Evolutionary conservation across 1,139 yeast genomes (phyloP), one percentile per base, ranked within the genome.

Genomic region (Candida glucosophila): DNA sequence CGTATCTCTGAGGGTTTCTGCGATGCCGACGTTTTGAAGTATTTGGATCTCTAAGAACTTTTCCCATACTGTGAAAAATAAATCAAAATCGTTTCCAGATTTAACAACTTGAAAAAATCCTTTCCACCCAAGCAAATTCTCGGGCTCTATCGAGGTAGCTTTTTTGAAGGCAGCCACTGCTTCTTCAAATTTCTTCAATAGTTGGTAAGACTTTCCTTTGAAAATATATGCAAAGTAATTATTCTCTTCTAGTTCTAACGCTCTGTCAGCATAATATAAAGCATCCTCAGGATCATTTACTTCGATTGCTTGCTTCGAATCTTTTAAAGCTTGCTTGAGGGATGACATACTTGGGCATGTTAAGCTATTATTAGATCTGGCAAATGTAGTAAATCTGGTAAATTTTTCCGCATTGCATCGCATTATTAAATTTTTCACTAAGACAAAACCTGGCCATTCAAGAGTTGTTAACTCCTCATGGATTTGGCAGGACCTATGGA

Each of bases 101-200:
- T 54, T 58, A 3, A 57, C 57, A 2, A 70, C 41, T 23, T 54
- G 64, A 34, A 74, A 53, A 33, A 77, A 62, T 0, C 96, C 97
- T 45, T 82, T 85, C 94, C 93, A 86, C 0, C 90, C 93, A 15
- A 70, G 48, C 2, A 74, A 35, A 29, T 76, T 73, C 1, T 58
- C 55, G 0, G 77, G 72, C 18, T 78, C 73, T 2, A 77, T 27
- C 3, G 50, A 43, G 2, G 73, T 66, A 1, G 95, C 95, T 22
- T 47, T 50, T 15, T 47, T 40, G 39, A 80, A 82, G 2, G 34
- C 55, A 2, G 44, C 41, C 2, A 58, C 43, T 0, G 94, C 78
- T 3, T 62, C 52, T 1, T 47, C 47, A 6, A 46, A 32, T 5
- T 68, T 50, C 10, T 57, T 49, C 30, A 61, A 44, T 17, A 67